These are phyloP conservation scores for Sonneratia caseolaris DNA, from an alignment of 345 rosid species.

Conservation along the genomic window DNA sequence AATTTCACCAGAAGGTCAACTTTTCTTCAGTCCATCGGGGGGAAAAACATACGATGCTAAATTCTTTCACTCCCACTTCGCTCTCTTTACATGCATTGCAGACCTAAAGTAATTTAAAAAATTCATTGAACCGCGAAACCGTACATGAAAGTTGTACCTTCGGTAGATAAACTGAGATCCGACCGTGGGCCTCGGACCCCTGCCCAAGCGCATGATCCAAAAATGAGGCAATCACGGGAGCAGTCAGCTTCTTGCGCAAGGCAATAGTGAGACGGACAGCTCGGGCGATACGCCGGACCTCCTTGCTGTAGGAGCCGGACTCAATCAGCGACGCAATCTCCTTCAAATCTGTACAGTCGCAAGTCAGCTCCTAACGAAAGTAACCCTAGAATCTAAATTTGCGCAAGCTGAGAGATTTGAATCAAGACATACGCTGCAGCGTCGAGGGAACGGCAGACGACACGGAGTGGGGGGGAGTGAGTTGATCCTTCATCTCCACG, in stretches of 20 bases:
- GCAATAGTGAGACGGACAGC: conserved; percentile 62
- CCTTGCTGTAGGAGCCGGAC: conserved; percentile 53
- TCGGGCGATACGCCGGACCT: conserved; percentile 61
- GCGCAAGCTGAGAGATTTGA: not conserved
- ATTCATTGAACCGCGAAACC: not conserved
- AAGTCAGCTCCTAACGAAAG: not conserved
- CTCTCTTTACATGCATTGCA: not conserved
- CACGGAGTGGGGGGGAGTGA: conserved; percentile 43
- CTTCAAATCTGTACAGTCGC: conserved; percentile 45
- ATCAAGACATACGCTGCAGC: conserved; percentile 33
- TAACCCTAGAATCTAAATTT: conserved; percentile 8
- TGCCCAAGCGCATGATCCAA: conserved; percentile 49
- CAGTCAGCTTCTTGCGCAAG: conserved; percentile 48
- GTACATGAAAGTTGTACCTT: conserved; percentile 27
- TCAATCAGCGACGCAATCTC: conserved; percentile 65
- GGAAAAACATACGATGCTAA: no score
- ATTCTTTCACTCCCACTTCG: not conserved
- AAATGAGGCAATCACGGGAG: conserved; percentile 40
- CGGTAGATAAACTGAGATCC: conserved; percentile 44
- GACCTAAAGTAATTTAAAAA: not conserved
- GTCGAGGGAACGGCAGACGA: conserved; percentile 45
- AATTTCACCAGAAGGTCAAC: not conserved
- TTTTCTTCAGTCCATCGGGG: not conserved
- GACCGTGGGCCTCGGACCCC: conserved; percentile 52
- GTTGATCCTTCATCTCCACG: conserved; percentile 68